Percentiles rank a stretch among this genome's conserved stretches.
Conservation (phyloP, 768 basidiomycete species). For the Phanerodontia chrysosporium region DNA sequence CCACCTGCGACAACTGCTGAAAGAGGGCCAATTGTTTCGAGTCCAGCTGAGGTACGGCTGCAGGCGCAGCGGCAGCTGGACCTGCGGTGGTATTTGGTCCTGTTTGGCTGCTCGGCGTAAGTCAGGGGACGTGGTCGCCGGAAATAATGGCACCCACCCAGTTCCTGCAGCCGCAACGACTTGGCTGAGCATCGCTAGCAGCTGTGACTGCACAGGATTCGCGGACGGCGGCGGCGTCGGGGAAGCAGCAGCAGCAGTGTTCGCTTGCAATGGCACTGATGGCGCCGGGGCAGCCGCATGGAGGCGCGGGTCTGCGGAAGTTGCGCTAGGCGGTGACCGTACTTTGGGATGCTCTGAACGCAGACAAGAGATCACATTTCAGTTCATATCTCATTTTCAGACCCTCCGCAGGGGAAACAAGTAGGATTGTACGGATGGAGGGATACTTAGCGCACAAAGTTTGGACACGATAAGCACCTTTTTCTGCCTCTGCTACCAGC, state of each 20-base stretch:
- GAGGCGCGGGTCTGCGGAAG: slow-evolving; percentile 17
- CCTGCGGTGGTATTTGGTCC: slow-evolving; percentile 43
- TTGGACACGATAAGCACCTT: slow-evolving; percentile 83
- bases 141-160: slow-evolving; percentile 34
- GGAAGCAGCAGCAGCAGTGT: slow-evolving; percentile 13
- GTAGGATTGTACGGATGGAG: slow-evolving; percentile 64
- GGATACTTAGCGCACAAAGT: slow-evolving; percentile 80
- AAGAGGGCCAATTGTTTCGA: slow-evolving; percentile 64
- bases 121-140: background rate
- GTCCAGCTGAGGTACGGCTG: slow-evolving; percentile 37
- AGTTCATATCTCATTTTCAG: slow-evolving; percentile 59
- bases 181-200: slow-evolving; percentile 67
- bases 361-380: slow-evolving; percentile 63
- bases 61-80: slow-evolving; percentile 26
- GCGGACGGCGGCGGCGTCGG: slow-evolving; percentile 16
- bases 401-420: slow-evolving; percentile 42
- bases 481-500: slow-evolving; percentile 59
- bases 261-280: slow-evolving; percentile 15
- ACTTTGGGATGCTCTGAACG: slow-evolving; percentile 40
- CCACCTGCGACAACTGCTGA: slow-evolving; percentile 71
- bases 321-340: slow-evolving; percentile 12
- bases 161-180: slow-evolving; percentile 40
- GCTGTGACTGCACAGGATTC: slow-evolving; percentile 53
- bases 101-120: slow-evolving; percentile 49
- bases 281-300: slow-evolving; percentile 16